phyloP scores from a whole-genome alignment of 2,329 filamentous ascomycete genomes.

The Cryphonectria carpinicola region DNA sequence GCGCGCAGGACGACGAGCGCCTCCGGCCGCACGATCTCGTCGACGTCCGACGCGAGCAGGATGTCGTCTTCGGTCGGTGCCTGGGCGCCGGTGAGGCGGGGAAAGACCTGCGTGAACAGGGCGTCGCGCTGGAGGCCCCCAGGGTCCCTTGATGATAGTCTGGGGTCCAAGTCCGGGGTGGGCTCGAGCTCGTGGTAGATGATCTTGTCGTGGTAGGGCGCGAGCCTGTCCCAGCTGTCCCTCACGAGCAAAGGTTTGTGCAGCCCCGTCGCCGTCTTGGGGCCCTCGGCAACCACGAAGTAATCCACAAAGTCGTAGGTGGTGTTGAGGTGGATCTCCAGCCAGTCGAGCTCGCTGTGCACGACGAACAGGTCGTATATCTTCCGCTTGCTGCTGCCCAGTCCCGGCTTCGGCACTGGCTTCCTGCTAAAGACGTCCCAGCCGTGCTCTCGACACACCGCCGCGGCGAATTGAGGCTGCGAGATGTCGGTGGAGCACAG shows the following conservation, averaged over 20 bases:
- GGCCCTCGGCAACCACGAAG: slow-evolving; percentile 65
- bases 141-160: slow-evolving; percentile 48
- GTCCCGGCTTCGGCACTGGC: slow-evolving; percentile 10
- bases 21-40: slow-evolving; percentile 61
- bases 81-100: slow-evolving; percentile 46
- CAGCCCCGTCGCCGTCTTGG: slow-evolving; percentile 60
- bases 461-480: slow-evolving; percentile 17
- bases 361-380: slow-evolving; percentile 67
- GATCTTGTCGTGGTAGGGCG: slow-evolving; percentile 58
- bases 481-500: slow-evolving; percentile 3
- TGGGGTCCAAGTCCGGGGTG: slow-evolving; percentile 44
- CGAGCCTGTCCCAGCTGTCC: slow-evolving; percentile 56
- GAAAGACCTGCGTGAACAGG: slow-evolving; percentile 61
- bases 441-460: slow-evolving; percentile 43
- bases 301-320: slow-evolving; percentile 64
- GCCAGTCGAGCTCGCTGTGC: slow-evolving; percentile 66
- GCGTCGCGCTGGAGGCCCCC: slow-evolving; percentile 60
- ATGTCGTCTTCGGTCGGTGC: slow-evolving; percentile 55
- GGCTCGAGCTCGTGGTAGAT: slow-evolving; percentile 60
- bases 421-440: slow-evolving; percentile 41
- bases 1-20: slow-evolving; percentile 52
- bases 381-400: slow-evolving; percentile 44
- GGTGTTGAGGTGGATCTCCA: slow-evolving; percentile 65
- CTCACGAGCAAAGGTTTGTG: slow-evolving; percentile 58
- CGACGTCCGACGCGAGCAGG: slow-evolving; percentile 62